These are phyloP conservation scores for Nitzschia palea DNA, from an alignment of 108 stramenopile species.

Conservation along the genomic window DNA sequence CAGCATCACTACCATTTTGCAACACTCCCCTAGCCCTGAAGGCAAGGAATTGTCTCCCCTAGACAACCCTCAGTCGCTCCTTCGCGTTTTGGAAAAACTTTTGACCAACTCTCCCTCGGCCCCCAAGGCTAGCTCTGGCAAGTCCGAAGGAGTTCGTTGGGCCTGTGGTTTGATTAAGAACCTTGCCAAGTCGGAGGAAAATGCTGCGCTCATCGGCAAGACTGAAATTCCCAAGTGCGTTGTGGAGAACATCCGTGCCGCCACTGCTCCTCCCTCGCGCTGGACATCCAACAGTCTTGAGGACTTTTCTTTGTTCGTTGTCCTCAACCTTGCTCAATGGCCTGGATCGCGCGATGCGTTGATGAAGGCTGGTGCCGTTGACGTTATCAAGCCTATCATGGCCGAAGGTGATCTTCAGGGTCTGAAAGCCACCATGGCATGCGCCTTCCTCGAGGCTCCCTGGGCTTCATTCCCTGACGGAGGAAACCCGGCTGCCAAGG, in stretches of 20 bases:
- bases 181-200: constrained; percentile 85
- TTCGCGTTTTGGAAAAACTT: constrained; percentile 82
- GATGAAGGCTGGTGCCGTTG: constrained; percentile 80
- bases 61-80: constrained; percentile 80
- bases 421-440: constrained; percentile 92
- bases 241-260: constrained; percentile 80
- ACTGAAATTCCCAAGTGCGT: constrained; percentile 90
- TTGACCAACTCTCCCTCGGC: constrained; percentile 86
- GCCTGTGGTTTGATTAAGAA: constrained; percentile 94
- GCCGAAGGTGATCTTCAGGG: constrained; percentile 88
- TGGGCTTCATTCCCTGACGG: constrained; percentile 85
- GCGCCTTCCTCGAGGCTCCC: constrained; percentile 80
- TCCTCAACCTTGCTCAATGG: constrained; percentile 90
- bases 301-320: constrained; percentile 88
- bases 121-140: constrained; percentile 88
- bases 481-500: constrained; percentile 82
- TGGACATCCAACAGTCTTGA: constrained; percentile 91
- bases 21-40: constrained; percentile 75
- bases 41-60: constrained; percentile 66
- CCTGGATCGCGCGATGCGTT: constrained; percentile 77
- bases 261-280: constrained; percentile 80
- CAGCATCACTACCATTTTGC: constrained; percentile 84
- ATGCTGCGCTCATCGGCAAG: constrained; percentile 82
- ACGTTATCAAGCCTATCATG: constrained; percentile 91
- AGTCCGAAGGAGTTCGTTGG: constrained; percentile 92